Base-by-base conservation (phyloP, 208 protist species). In the Trypanosoma lewisi region DNA sequence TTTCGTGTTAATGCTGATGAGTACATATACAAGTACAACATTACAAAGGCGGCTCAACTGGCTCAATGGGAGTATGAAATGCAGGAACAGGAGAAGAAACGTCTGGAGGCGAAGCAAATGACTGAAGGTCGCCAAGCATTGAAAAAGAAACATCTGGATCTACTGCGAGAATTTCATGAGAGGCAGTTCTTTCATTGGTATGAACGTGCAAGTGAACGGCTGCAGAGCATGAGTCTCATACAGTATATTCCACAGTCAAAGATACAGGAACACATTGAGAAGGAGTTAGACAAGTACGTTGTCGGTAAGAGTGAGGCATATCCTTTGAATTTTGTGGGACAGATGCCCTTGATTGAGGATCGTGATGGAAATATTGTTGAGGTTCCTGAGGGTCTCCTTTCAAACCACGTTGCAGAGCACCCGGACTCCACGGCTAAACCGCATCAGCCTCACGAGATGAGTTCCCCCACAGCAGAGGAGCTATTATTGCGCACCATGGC, bases 11-110 rank as follows among this genome's bases (percentile, higher is more conserved):
- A 96, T 63, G 86, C 87, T 14, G 88, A 96, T 67, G 87, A 96
- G 77, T 96, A 96, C 76, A 92, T 96, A 45, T 91, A 93, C 78
- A 94, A 94, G 78, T 96, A 96, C 75, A 94, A 92, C 74, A 92
- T 94, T 64, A 96, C 91, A 51, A 96, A 96, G 59, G 70, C 91
- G 1, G 85, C 91, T 17, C 87, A 94, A 72, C 69, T 93, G 44
- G 86, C 86, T 31, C 83, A 94, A 70, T 96, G 91, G 91, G 85
- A 96, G 67, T 71, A 87, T 45, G 91, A 96, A 65, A 96, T 96
- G 87, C 80, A 93, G 23, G 82, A 73, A 12, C 87, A 96, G 74
- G 87, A 96, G 64, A 84, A 81, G 47, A 85, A 90, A 60, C 85
- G 91, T 6, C 50, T 79, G 6, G 85, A 96, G 60, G 64, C 67